Percentiles rank a stretch among this genome's conserved stretches.
These are phyloP conservation scores for Tympanopsis confertula DNA, from an alignment of 2,329 filamentous ascomycete species.

Conservation along the genomic window DNA sequence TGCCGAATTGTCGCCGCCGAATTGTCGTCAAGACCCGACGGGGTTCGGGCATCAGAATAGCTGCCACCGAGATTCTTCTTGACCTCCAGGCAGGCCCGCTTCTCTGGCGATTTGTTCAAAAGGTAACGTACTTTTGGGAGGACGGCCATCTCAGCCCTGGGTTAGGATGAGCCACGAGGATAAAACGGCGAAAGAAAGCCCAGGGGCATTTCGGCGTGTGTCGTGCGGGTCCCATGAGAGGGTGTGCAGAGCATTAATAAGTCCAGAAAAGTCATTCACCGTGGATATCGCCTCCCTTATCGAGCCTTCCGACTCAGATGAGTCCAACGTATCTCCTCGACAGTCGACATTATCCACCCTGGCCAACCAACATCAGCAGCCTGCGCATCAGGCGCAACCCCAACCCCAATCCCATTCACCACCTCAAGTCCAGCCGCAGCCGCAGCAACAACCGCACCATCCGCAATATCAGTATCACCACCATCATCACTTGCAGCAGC, in stretches of 20 bases:
- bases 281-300: constrained; percentile 93
- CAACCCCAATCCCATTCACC: constrained; percentile 9
- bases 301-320: constrained; percentile 64
- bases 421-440: neutral
- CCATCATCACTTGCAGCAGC: constrained; percentile 18
- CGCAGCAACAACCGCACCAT: constrained; percentile 10
- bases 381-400: constrained; percentile 20
- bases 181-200: neutral
- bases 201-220: neutral
- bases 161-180: neutral
- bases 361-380: constrained; percentile 13
- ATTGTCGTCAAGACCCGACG: too few relatives aligned
- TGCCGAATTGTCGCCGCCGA: too few relatives aligned
- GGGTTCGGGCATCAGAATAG: too few relatives aligned
- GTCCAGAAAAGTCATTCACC: constrained; percentile 45
- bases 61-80: too few relatives aligned
- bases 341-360: constrained; percentile 21
- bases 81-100: too few relatives aligned
- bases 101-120: too few relatives aligned
- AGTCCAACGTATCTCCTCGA: constrained; percentile 43
- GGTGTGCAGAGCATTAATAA: constrained; percentile 7
- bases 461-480: constrained; percentile 10
- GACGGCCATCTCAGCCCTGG: neutral
- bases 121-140: too few relatives aligned
- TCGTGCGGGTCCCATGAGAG: constrained; percentile 2